Evolutionary conservation across 2,329 filamentous ascomycete species (phyloP).

Genomic region (Colletotrichum tamarilloi): DNA sequence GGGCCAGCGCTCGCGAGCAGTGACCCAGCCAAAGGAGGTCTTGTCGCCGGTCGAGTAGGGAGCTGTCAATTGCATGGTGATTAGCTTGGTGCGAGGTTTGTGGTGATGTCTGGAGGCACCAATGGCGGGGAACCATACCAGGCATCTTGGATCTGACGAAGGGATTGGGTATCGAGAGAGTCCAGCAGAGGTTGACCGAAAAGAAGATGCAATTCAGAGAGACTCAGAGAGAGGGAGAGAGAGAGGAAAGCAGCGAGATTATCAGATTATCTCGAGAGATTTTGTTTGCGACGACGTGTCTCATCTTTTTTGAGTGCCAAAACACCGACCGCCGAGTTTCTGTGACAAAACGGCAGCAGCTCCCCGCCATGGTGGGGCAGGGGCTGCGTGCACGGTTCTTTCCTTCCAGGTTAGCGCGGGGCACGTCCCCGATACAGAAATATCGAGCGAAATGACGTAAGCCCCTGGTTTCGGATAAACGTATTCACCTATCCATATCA

Average conservation of each 20-base stretch:
- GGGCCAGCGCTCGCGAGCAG: conserved; percentile 90
- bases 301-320: conserved; percentile 5
- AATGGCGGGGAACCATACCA: background rate
- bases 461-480: conserved; percentile 4
- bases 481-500: background rate
- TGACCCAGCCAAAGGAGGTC: conserved; percentile 87
- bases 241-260: background rate
- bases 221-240: no score
- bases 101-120: background rate
- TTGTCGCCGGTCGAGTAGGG: conserved; percentile 83
- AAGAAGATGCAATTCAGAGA: background rate
- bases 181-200: background rate
- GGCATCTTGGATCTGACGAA: conserved; percentile 19
- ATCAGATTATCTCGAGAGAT: background rate
- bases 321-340: conserved; percentile 2
- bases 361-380: conserved; percentile 25
- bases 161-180: no score
- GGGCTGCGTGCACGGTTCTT: background rate
- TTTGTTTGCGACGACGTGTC: conserved; percentile 9
- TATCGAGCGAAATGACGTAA: conserved; percentile 19
- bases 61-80: conserved; percentile 58
- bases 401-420: conserved; percentile 2
- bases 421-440: conserved; percentile 20
- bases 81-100: conserved; percentile 14
- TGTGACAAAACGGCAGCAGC: conserved; percentile 15